Evolutionary conservation across 176 grass and related monocot species (phyloP).

Genomic region (Leersia perrieri): DNA sequence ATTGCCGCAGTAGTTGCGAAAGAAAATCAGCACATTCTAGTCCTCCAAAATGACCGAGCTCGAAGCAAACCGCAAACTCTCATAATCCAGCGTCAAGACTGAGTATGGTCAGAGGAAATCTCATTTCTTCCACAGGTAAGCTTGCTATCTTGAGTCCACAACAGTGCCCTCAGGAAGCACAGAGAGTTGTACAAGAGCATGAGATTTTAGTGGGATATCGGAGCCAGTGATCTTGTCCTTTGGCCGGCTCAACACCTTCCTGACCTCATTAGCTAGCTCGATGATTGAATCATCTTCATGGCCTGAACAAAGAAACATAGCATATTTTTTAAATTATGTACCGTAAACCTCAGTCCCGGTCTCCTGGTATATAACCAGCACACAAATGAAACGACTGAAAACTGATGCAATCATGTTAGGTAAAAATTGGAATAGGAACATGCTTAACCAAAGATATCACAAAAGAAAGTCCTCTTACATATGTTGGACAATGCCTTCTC

Average conservation of each 20-base stretch:
- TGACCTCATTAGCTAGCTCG: conserved; percentile 67
- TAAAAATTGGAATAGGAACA: background rate
- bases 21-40: conserved; percentile 18
- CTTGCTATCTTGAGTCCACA: conserved; percentile 44
- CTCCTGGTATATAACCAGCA: background rate
- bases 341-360: background rate
- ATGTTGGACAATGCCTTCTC: conserved; percentile 88
- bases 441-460: background rate
- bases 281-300: conserved; percentile 70
- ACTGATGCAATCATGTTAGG: background rate
- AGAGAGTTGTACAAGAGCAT: conserved; percentile 24
- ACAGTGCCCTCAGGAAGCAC: conserved; percentile 40
- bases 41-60: conserved; percentile 4
- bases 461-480: conserved; percentile 39
- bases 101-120: conserved; percentile 27
- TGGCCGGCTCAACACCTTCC: conserved; percentile 52
- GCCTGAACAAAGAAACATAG: conserved; percentile 36
- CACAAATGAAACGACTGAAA: background rate
- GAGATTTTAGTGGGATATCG: conserved; percentile 27
- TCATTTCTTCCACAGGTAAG: background rate
- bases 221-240: conserved; percentile 46
- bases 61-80: background rate
- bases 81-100: background rate
- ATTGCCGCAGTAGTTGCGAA: background rate
- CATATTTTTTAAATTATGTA: conserved; percentile 6